Conservation (phyloP, 257 asterid species). For the Gentiana dahurica region DNA sequence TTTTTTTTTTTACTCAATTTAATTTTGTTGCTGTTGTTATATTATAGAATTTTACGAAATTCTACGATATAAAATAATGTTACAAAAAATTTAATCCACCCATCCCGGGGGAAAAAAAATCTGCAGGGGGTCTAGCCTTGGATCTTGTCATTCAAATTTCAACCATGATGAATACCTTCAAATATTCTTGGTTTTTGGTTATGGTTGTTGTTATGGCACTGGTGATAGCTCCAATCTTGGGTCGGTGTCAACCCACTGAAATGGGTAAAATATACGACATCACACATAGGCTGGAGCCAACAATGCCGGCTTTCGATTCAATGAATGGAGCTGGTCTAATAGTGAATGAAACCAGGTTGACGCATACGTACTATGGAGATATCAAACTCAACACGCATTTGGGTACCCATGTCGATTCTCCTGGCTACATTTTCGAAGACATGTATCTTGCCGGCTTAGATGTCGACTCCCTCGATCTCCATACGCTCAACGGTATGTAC, state of each 20-base stretch:
- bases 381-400: slow-evolving; percentile 25
- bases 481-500: slow-evolving; percentile 44
- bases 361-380: slow-evolving; percentile 19
- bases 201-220: background rate
- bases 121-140: too few relatives aligned
- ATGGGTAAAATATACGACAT: slow-evolving; percentile 45
- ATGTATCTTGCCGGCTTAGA: slow-evolving; percentile 42
- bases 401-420: slow-evolving; percentile 88
- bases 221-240: background rate
- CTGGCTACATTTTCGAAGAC: slow-evolving; percentile 48
- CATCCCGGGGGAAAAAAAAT: too few relatives aligned
- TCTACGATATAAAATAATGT: too few relatives aligned
- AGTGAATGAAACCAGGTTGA: slow-evolving; percentile 36
- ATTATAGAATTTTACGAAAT: too few relatives aligned
- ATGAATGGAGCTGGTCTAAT: slow-evolving; percentile 45
- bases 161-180: background rate
- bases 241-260: slow-evolving; percentile 5
- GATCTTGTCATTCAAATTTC: too few relatives aligned
- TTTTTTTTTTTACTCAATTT: too few relatives aligned
- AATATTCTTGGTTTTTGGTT: background rate
- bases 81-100: too few relatives aligned
- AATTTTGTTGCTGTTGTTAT: too few relatives aligned
- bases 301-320: slow-evolving; percentile 34
- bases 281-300: slow-evolving; percentile 42
- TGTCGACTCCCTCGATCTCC: slow-evolving; percentile 67